Evolutionary conservation across 305 asterid species (phyloP), one percentile per base, ranked within the genome.

Genomic region (Plantago lanceolata): DNA sequence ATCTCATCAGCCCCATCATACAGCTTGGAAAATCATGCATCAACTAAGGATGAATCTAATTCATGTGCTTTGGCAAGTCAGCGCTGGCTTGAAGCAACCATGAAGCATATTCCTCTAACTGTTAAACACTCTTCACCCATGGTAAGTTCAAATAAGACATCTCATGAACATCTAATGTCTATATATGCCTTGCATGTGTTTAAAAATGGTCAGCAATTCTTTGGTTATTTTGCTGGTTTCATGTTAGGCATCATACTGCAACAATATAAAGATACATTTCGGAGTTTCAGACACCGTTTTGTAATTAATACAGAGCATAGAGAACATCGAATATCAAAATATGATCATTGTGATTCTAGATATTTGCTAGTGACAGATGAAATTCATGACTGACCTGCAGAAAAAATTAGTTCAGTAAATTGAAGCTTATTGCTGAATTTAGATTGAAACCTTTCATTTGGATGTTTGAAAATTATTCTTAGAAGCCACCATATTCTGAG

Each of bases 1-100:
- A 79, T 92, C 75, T 92, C 95, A 58, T 92, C 97, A 35, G 98
- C 98, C 66, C 97, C 97, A 64, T 80, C 78, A 17, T 80, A 85
- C 76, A 83, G 75, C 73, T 67, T 77, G 43, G 83, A 78, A 77
- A 71, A 37, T 73, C 76, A 74, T 73, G 73, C 74, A 61, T 68
- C 82, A 69, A 61, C 68, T 74, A 64, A 60, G 48, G 79, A 76
- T 63, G 83, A 75, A 72, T 68, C 82, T 70, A 65, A 81, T 70
- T 57, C 79, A 59, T 69, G 73, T 74, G 51, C 40, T 19, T 63
- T 73, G 61, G 98, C 95, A 63, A 75, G 76, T 68, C 84, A 89
- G 78, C 82, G 78, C 68, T 92, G 98, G 98, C 68, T 69, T 78
- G 96, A 92, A 84, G 89, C 89, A 67, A 84, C 80, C 61, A 72